Evolutionary conservation across 768 basidiomycete genomes (phyloP).

Genomic region (Kwoniella newhampshirensis): DNA sequence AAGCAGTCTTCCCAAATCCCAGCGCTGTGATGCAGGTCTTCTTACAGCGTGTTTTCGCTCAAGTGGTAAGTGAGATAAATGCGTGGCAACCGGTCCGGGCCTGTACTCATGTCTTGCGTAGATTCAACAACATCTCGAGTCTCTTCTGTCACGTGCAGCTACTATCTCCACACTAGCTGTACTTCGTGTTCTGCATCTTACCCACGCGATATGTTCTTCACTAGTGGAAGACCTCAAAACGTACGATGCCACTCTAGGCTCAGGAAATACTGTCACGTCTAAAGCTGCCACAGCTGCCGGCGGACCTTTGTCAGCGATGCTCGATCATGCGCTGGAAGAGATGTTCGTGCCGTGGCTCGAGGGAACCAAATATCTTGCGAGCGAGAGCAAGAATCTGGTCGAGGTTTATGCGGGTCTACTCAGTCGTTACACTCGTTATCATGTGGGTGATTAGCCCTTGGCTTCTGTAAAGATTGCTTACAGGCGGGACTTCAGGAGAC

Average conservation of each 20-base stretch:
- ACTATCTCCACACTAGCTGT: slow-evolving; percentile 84
- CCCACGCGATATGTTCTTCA: slow-evolving; percentile 71
- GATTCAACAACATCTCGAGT: slow-evolving; percentile 97
- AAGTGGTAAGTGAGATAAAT: slow-evolving; percentile 79
- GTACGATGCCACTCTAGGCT: slow-evolving; percentile 72
- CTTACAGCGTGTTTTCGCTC: slow-evolving; percentile 93
- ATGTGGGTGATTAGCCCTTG: slow-evolving; percentile 64
- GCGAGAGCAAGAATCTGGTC: slow-evolving; percentile 78
- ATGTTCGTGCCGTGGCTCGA: slow-evolving; percentile 92
- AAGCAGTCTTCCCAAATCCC: slow-evolving; percentile 97
- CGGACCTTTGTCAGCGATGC: slow-evolving; percentile 70
- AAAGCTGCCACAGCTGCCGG: slow-evolving; percentile 51
- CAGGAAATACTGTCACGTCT: slow-evolving; percentile 8
- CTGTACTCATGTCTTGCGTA: slow-evolving; percentile 52
- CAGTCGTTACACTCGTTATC: slow-evolving; percentile 76
- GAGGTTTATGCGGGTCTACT: slow-evolving; percentile 75
- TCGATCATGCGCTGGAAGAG: slow-evolving; percentile 95
- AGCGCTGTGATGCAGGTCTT: slow-evolving; percentile 97
- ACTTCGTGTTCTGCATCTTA: slow-evolving; percentile 82
- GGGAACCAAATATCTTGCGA: slow-evolving; percentile 84
- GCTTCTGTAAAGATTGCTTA: not conserved
- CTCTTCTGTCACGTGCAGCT: slow-evolving; percentile 71
- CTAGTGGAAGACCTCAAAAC: slow-evolving; percentile 88
- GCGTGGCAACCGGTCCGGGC: too few species aligned
- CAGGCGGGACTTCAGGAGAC: slow-evolving; percentile 44